Evolutionary conservation across 805 yeast species (phyloP).

Genomic region (Pichia deserticola): DNA sequence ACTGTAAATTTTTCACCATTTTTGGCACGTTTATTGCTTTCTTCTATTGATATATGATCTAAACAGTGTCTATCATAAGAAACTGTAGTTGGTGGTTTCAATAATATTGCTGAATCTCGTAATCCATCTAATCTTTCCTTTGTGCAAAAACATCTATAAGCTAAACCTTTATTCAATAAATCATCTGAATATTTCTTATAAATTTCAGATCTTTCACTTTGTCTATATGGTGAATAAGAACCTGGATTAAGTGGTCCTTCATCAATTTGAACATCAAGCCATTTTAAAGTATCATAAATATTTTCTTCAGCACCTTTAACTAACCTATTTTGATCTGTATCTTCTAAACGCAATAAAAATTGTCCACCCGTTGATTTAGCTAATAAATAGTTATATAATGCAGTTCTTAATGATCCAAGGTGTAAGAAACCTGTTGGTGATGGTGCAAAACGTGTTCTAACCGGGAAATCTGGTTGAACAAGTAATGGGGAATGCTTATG

Average conservation of each 20-base stretch:
- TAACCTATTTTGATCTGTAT: constrained; percentile 79
- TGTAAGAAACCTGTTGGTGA: constrained; percentile 97
- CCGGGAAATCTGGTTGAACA: constrained; percentile 42
- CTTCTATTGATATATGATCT: constrained; percentile 33
- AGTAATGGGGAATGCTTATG: constrained; percentile 8
- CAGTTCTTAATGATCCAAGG: constrained; percentile 88
- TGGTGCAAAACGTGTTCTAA: constrained; percentile 91
- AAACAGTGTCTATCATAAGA: constrained; percentile 84
- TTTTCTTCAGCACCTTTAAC: constrained; percentile 78
- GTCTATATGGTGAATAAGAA: constrained; percentile 82
- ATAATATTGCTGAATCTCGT: constrained; percentile 61
- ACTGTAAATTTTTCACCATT: constrained; percentile 43
- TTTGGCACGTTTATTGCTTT: constrained; percentile 31
- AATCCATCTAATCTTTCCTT: constrained; percentile 65
- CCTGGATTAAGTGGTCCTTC: constrained; percentile 77
- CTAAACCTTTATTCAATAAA: constrained; percentile 58
- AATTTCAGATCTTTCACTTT: constrained; percentile 67
- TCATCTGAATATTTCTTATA: constrained; percentile 53
- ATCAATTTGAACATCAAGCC: constrained; percentile 74
- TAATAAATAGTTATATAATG: constrained; percentile 76
- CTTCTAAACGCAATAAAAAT: constrained; percentile 80
- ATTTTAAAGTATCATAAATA: constrained; percentile 63
- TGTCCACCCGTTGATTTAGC: constrained; percentile 77
- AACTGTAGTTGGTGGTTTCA: constrained; percentile 85
- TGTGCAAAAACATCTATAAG: constrained; percentile 83